Percentiles rank a stretch among this genome's conserved stretches.
phyloP scores from a whole-genome alignment of 2,329 filamentous ascomycete genomes.

The Colletotrichum sp. region DNA sequence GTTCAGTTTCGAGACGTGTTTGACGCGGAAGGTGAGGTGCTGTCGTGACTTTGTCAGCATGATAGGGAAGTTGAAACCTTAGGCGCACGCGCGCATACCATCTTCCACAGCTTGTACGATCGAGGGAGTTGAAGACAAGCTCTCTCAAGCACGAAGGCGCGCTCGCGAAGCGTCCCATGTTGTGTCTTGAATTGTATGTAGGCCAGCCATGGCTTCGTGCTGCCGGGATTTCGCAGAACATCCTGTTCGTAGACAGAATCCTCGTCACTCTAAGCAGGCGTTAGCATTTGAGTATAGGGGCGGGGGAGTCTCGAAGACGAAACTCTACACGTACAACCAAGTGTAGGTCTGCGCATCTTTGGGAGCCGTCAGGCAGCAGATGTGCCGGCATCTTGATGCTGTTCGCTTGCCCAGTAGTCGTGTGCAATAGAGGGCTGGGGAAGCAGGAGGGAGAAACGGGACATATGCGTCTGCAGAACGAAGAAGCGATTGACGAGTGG shows the following conservation, averaged over 20 bases:
- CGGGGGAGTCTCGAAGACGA: neutral
- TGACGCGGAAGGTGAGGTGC: conserved; percentile 86
- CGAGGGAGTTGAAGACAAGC: conserved; percentile 88
- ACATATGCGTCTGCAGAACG: neutral
- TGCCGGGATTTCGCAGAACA: conserved; percentile 82
- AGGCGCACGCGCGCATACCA: conserved; percentile 56
- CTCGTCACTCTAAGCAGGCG: conserved; percentile 71
- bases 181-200: conserved; percentile 92
- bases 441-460: neutral
- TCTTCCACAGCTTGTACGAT: conserved; percentile 98
- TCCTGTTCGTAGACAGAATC: conserved; percentile 98
- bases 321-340: conserved; percentile 47
- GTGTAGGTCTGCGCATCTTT: conserved; percentile 51
- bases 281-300: conserved; percentile 26
- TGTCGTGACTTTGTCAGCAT: conserved; percentile 33
- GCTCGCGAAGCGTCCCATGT: conserved; percentile 84
- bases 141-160: conserved; percentile 86
- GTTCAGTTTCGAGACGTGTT: conserved; percentile 83
- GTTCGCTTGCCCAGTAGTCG: neutral
- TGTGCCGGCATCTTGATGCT: conserved; percentile 15
- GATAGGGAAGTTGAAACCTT: neutral
- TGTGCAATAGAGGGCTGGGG: neutral
- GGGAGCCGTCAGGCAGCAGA: conserved; percentile 37
- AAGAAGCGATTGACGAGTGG: neutral
- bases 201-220: conserved; percentile 91